Evolutionary conservation across 1,139 yeast genomes (phyloP), one percentile per base, ranked within the genome.

Genomic region (Blastobotrys raffinosifermentans): DNA sequence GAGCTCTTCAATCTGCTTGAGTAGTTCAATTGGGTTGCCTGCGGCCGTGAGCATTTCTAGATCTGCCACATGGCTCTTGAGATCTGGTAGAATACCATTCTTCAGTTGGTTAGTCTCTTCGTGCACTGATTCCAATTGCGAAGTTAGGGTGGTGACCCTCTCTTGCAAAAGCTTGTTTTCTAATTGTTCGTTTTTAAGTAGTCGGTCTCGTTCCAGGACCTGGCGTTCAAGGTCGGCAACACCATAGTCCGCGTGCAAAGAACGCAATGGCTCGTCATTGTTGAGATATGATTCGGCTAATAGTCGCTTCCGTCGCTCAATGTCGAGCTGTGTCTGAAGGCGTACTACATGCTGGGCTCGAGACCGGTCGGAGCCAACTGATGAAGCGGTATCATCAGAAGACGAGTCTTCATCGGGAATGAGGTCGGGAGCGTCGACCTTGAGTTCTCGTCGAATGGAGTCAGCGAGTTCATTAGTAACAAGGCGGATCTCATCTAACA

Each of bases 381-480:
- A 19, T 9, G 21, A 19, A 6, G 27, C 7, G 14, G 27, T 8
- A 6, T 8, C 15, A n/a, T 8, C 11, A 6, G 27, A 25, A 2
- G 38, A 4, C 7, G 34, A 30, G 4, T 15, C 29, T 1, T 31
- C 31, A 20, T 43, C 44, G 4, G 43, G 36, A 13, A 42, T 38
- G 4, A 40, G 39, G 16, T 39, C 44, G 3, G 40, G 37, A 7
- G 7, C 27, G 25, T 40, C 41, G 4, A 61, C 45, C 3, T 51
- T 53, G 15, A 58, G 55, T 44, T 62, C 67, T 5, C 66, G 57
- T 26, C 65, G 55, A 18, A 58, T 49, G 2, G 63, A 48, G 39
- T 62, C 67, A 3, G 64, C 63, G 10, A 62, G 55, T 41, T 62
- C 67, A 18, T 57, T 49, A 1, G 64, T 55, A n/a, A 62, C 57